A percentile compares a stretch with the other conserved stretches of the same genome.
Conservation (phyloP, 2,329 filamentous ascomycete genomes). For the Cercospora sp. region DNA sequence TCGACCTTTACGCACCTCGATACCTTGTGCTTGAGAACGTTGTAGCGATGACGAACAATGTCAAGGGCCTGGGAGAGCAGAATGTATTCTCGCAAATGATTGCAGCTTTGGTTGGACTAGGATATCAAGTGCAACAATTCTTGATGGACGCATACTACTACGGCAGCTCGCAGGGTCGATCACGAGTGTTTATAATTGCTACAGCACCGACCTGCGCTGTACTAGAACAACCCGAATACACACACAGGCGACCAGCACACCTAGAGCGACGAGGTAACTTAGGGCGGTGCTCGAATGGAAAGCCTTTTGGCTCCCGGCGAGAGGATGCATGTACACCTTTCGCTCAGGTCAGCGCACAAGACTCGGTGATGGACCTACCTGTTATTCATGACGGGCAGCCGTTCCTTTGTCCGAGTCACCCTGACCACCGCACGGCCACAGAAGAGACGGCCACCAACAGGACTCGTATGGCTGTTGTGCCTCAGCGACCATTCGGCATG, state of each 20-base stretch:
- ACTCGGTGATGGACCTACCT: constrained; percentile 63
- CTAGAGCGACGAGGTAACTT: constrained; percentile 44
- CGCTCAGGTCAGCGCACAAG: constrained; percentile 53
- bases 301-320: constrained; percentile 59
- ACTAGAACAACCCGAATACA: constrained; percentile 58
- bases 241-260: constrained; percentile 61
- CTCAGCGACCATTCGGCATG: constrained; percentile 51
- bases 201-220: constrained; percentile 65
- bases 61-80: constrained; percentile 44
- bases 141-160: constrained; percentile 69
- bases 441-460: constrained; percentile 46
- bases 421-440: constrained; percentile 64
- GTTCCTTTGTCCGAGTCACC: constrained; percentile 63
- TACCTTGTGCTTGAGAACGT: constrained; percentile 81
- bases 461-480: constrained; percentile 58
- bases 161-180: constrained; percentile 66
- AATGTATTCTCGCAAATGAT: constrained; percentile 74
- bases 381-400: constrained; percentile 61
- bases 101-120: constrained; percentile 70
- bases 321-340: constrained; percentile 59
- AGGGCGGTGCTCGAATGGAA: constrained; percentile 61
- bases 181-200: constrained; percentile 69
- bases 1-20: constrained; percentile 73
- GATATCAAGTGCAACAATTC: constrained; percentile 72
- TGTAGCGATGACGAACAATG: constrained; percentile 57